These are phyloP conservation scores for Ustilago lituana DNA, from an alignment of 1,284 basidiomycete species.

Conservation along the genomic window DNA sequence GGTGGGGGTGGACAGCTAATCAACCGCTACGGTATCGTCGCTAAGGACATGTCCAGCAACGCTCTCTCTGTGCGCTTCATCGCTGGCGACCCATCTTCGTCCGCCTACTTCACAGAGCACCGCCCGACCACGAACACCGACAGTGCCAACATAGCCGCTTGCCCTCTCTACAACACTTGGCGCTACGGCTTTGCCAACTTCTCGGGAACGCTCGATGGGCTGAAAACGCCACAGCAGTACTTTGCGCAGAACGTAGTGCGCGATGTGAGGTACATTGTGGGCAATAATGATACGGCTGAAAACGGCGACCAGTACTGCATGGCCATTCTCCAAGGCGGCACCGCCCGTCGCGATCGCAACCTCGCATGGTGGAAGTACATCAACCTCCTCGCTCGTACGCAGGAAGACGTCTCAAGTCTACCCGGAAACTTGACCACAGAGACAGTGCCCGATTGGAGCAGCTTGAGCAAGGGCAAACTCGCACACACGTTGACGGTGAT, in stretches of 20 bases:
- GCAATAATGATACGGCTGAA: constrained; percentile 47
- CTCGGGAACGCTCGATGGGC: constrained; percentile 47
- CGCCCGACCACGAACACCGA: constrained; percentile 49
- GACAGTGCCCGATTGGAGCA: constrained; percentile 59
- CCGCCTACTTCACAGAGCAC: constrained; percentile 60
- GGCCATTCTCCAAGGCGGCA: constrained; percentile 62
- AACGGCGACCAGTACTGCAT: constrained; percentile 64
- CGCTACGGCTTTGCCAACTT: constrained; percentile 64
- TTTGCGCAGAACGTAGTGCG: constrained; percentile 55
- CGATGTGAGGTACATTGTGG: constrained; percentile 63
- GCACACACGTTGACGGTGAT: constrained; percentile 57
- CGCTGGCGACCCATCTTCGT: constrained; percentile 59
- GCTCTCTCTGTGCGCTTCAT: constrained; percentile 54
- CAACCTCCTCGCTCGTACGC: constrained; percentile 56
- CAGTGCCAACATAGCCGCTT: constrained; percentile 44
- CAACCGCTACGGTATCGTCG: constrained; percentile 60
- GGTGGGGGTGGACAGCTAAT: constrained; percentile 66
- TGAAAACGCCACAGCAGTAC: constrained; percentile 50
- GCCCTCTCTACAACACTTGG: constrained; percentile 62
- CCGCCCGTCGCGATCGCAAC: constrained; percentile 57
- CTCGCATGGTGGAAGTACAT: constrained; percentile 65
- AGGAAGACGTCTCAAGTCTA: constrained; percentile 53
- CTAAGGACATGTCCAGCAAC: constrained; percentile 36
- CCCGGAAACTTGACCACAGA: constrained; percentile 44
- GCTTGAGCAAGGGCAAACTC: constrained; percentile 36